A percentile compares a stretch with the other conserved stretches of the same genome.
Conservation (phyloP, 441 rosid species). For the Adansonia rubrostipa region DNA sequence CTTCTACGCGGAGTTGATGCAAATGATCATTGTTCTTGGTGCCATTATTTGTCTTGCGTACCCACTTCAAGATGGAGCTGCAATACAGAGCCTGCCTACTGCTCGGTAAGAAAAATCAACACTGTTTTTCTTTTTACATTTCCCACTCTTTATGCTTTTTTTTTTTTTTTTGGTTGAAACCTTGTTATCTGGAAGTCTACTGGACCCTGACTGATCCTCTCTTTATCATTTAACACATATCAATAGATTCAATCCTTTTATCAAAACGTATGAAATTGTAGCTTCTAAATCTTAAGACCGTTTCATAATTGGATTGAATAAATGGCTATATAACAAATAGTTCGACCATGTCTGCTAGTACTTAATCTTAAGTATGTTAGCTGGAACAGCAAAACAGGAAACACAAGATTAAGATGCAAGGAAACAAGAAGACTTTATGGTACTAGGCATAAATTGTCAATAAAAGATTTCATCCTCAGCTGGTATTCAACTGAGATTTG, state of each 20-base stretch:
- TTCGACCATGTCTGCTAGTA: not conserved
- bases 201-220: no score
- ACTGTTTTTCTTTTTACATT: constrained; percentile 7
- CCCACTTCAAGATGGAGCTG: constrained; percentile 91
- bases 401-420: not conserved
- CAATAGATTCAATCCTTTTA: not conserved
- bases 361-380: not conserved
- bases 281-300: not conserved
- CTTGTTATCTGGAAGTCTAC: no score
- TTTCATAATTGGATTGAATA: not conserved
- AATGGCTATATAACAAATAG: not conserved
- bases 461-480: not conserved
- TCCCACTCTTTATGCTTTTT: not conserved
- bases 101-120: constrained; percentile 52
- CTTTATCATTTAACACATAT: not conserved
- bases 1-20: constrained; percentile 81
- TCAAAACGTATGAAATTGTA: not conserved
- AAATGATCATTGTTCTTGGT: constrained; percentile 90
- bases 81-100: constrained; percentile 58
- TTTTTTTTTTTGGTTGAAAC: no score
- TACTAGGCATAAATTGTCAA: not conserved
- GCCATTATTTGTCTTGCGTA: constrained; percentile 84
- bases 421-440: not conserved
- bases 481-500: not conserved
- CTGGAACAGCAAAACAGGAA: not conserved